phyloP scores from a whole-genome alignment of 2,329 filamentous ascomycete genomes.

The Paraconiothyrium sp. region DNA sequence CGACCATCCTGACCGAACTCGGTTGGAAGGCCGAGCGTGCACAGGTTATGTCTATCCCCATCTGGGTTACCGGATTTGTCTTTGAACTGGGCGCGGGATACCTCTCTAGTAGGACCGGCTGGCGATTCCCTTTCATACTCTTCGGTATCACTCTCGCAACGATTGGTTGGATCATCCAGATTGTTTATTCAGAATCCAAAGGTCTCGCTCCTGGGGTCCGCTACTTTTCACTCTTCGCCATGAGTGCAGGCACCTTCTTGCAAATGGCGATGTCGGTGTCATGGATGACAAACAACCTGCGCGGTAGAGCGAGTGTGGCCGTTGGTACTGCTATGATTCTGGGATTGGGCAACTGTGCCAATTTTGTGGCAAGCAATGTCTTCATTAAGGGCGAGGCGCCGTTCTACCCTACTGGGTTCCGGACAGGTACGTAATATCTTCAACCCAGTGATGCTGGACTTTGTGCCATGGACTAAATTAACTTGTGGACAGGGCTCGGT shows the following conservation, averaged over 20 bases:
- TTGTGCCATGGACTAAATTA: background rate
- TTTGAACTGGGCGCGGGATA: conserved; percentile 34
- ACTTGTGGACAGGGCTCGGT: conserved; percentile 39
- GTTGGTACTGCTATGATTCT: conserved; percentile 35
- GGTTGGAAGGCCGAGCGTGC: conserved; percentile 44
- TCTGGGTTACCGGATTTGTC: conserved; percentile 43
- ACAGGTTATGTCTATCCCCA: conserved; percentile 47
- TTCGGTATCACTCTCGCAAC: conserved; percentile 50
- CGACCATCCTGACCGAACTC: conserved; percentile 46
- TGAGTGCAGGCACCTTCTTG: conserved; percentile 57
- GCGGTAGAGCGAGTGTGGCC: conserved; percentile 35
- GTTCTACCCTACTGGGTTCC: conserved; percentile 39
- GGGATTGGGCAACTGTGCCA: conserved; percentile 63
- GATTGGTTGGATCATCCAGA: conserved; percentile 62
- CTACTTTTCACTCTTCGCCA: conserved; percentile 51
- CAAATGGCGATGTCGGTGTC: conserved; percentile 61
- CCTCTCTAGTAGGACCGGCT: conserved; percentile 37
- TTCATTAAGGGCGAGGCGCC: conserved; percentile 41
- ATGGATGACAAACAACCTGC: conserved; percentile 65
- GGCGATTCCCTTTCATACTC: conserved; percentile 43
- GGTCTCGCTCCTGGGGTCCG: conserved; percentile 63
- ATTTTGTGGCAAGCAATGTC: conserved; percentile 61
- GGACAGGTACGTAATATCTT: conserved; percentile 19
- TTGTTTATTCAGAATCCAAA: conserved; percentile 47
- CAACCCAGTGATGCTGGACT: too few species aligned